Base-by-base conservation (phyloP, 805 yeast species). In the Yarrowia sp. region DNA sequence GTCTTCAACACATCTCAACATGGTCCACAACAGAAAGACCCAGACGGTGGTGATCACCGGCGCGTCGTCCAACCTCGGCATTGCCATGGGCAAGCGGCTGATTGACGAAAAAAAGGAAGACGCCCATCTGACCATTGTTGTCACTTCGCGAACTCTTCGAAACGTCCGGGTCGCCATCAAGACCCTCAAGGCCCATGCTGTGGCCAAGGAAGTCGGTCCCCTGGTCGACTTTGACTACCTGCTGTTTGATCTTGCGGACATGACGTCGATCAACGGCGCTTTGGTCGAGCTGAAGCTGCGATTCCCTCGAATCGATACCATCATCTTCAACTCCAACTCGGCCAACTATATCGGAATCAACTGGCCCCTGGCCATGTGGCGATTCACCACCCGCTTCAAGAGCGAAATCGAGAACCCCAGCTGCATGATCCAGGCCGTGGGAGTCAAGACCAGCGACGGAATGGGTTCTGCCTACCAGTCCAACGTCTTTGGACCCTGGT, bases 401-500 rank as follows among this genome's bases (percentile, higher is more conserved):
- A 85, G 86, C 58, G 95, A 95, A 2, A 94, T 89, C n/a, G 95
- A 98, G 0, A 86, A 85, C 70, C 98, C 97, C 9, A 86, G 87
- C 1, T 93, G 90, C 79, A 92, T 94, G 78, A 83, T 89, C 46
- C 98, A 95, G 81, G 82, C 84, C 69, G 83, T 86, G 16, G 97
- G 98, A 4, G 87, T 88, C 35, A 86, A 84, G 74, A 86, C 97
- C 0, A 66, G 22, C 14, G 99, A 95, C 78, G 92, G 86, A 0
- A 73, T 94, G 82, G 98, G 98, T 1, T 80, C 90, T 40, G 92
- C 92, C 4, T 95, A 94, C 80, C 97, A 95, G 78, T 96, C 95
- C 5, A 95, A 95, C 76, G 97, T 94, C n/a, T 91, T 95, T 79
- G 97, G 97, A 0, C 98, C 98, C 2, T 93, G 90, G 80, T 95